Percentiles rank a stretch among this genome's conserved stretches.
These are phyloP conservation scores for Cystobasidium onofrii DNA, from an alignment of 768 basidiomycete genomes.

Conservation along the genomic window DNA sequence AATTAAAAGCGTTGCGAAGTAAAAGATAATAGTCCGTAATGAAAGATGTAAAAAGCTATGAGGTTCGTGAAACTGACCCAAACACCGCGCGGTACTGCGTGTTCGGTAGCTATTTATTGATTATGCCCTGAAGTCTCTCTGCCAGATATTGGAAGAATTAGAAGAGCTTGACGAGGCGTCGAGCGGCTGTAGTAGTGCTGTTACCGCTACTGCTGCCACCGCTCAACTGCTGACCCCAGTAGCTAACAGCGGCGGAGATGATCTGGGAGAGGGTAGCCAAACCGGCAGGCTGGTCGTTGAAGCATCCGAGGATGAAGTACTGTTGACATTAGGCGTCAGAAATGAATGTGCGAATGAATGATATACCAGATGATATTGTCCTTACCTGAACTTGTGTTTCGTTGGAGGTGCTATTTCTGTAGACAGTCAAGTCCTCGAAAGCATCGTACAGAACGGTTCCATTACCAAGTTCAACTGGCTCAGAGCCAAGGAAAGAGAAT, in stretches of 20 bases:
- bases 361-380: too few species aligned
- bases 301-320: slow-evolving; percentile 31
- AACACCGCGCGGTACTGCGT: too few species aligned
- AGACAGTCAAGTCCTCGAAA: slow-evolving; percentile 18
- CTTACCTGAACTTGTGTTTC: neutral
- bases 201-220: neutral
- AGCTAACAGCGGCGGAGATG: neutral
- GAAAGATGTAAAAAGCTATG: too few species aligned
- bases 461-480: slow-evolving; percentile 2
- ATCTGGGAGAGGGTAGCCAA: neutral
- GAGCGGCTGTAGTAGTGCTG: neutral
- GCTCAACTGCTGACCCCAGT: neutral
- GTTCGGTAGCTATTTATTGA: too few species aligned
- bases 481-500: neutral
- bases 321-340: too few species aligned
- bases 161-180: slow-evolving; percentile 8
- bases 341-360: too few species aligned
- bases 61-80: too few species aligned
- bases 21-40: too few species aligned
- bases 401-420: slow-evolving; percentile 21
- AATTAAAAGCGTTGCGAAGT: too few species aligned
- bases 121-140: too few species aligned
- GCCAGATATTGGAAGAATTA: too few species aligned
- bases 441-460: slow-evolving; percentile 1
- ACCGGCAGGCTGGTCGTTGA: slow-evolving; percentile 18